Evolutionary conservation across 805 yeast genomes (phyloP).

Genomic region (Myxozyma geophila): DNA sequence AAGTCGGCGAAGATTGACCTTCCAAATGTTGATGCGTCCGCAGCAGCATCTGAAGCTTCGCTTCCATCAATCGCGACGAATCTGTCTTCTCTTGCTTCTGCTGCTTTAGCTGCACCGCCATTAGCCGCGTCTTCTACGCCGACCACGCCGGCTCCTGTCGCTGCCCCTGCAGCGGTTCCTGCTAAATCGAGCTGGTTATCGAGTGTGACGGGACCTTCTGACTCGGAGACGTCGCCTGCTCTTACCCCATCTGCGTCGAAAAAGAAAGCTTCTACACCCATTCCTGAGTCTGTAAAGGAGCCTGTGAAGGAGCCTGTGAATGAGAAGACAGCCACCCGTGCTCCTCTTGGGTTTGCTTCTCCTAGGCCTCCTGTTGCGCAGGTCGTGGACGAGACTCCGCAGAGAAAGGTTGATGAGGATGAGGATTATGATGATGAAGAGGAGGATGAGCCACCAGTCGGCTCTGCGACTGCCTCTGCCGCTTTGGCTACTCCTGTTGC

Average conservation of each 20-base stretch:
- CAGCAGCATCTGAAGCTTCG: slow-evolving; percentile 4
- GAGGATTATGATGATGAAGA: slow-evolving; percentile 36
- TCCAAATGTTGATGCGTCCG: slow-evolving; percentile 8
- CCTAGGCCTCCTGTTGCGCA: background rate
- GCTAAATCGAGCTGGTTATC: slow-evolving; percentile 27
- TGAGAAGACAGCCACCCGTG: background rate
- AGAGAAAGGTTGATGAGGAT: slow-evolving; percentile 36
- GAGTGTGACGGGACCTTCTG: slow-evolving; percentile 26
- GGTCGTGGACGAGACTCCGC: slow-evolving; percentile 26
- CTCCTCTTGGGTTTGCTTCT: slow-evolving; percentile 3
- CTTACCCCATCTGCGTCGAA: background rate
- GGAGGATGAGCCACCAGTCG: background rate
- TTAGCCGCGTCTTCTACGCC: slow-evolving; percentile 3
- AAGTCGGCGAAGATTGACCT: slow-evolving; percentile 5
- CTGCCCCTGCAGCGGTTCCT: slow-evolving; percentile 12
- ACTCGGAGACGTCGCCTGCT: slow-evolving; percentile 2
- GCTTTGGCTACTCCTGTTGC: background rate
- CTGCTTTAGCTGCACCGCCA: slow-evolving; percentile 16
- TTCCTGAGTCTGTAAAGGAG: slow-evolving; percentile 10
- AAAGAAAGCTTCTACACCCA: slow-evolving; percentile 1
- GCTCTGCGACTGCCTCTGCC: background rate
- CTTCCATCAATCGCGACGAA: slow-evolving; percentile 20
- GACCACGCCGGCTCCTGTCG: slow-evolving; percentile 2
- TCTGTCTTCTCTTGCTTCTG: slow-evolving; percentile 10
- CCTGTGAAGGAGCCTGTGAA: slow-evolving; percentile 11